Percentiles rank a stretch among this genome's conserved stretches.
These are phyloP conservation scores for Syncephalastrum contaminatum DNA, from an alignment of 371 early-diverging fungal species.

Conservation along the genomic window DNA sequence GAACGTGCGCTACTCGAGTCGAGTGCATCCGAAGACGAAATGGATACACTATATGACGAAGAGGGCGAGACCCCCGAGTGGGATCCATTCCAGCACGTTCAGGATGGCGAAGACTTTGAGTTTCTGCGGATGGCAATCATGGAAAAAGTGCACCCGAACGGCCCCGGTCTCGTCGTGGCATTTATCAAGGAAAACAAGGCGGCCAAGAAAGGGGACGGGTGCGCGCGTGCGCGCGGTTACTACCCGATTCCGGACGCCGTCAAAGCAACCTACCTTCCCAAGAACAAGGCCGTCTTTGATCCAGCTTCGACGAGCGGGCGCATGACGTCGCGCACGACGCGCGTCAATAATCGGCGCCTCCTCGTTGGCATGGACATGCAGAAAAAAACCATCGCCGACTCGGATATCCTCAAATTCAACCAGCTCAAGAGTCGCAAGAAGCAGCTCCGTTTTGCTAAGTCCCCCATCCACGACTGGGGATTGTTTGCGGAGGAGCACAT, in stretches of 20 bases:
- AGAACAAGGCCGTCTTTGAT: slow-evolving; percentile 46
- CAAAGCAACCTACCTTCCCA: slow-evolving; percentile 67
- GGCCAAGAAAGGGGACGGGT: slow-evolving; percentile 53
- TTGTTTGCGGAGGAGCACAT: slow-evolving; percentile 92
- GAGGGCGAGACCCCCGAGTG: slow-evolving; percentile 16
- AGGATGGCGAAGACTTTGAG: slow-evolving; percentile 55
- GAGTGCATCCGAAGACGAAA: slow-evolving; percentile 12
- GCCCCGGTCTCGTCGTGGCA: slow-evolving; percentile 14
- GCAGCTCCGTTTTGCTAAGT: slow-evolving; percentile 84
- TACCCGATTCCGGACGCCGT: slow-evolving; percentile 63
- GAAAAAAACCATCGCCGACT: slow-evolving; percentile 40
- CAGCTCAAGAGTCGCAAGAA: slow-evolving; percentile 89
- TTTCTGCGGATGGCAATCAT: slow-evolving; percentile 53
- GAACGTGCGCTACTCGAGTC: slow-evolving; percentile 16
- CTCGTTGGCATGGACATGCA: slow-evolving; percentile 56
- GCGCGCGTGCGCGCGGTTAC: slow-evolving; percentile 80
- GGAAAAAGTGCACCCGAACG: slow-evolving; percentile 22
- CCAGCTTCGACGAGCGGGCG: slow-evolving; percentile 26
- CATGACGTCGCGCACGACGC: slow-evolving; percentile 54
- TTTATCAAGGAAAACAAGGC: slow-evolving; percentile 15
- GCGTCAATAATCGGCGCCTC: slow-evolving; percentile 65
- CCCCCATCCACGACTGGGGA: slow-evolving; percentile 96
- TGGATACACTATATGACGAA: slow-evolving; percentile 17
- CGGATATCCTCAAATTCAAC: slow-evolving; percentile 83
- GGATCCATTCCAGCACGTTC: slow-evolving; percentile 43